Base-by-base conservation (phyloP, 495 filamentous ascomycete genomes). In the Podospora australis region DNA sequence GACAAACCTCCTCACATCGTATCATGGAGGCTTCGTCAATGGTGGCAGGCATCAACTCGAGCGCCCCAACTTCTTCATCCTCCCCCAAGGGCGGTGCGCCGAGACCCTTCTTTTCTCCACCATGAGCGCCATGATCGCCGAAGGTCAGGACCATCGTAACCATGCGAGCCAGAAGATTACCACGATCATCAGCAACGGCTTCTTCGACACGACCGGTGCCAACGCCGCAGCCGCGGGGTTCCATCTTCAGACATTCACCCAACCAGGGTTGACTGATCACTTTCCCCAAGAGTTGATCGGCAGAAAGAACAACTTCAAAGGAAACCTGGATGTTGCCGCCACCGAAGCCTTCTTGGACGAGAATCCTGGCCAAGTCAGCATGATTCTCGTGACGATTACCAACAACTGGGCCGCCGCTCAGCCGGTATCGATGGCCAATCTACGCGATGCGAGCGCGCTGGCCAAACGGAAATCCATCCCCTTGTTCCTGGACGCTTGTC, bases 21-120 rank as follows among this genome's bases (percentile, higher is more conserved):
- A 10, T 11, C 22, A 43, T 5, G 21, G 23, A 5, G 40, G 40
- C 13, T 43, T 43, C 22, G 40, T 43, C 10, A 43, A 43, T 43
- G 40, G 40, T n/a, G 40, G 40, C 21, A 8, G 40, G 10, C 10
- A 43, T 17, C 40, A 43, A 23, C 40, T 43, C 40, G 40, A 43
- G 23, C 40, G 11, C n/a, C 40, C 40, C 40, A 43, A 43, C 22
- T 43, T 43, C 23, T 43, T 43, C 23, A 43, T 43, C n/a, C 40
- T 43, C 11, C 40, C 40, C 4, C 40, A 43, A 13, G 40, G 40
- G 19, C 40, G 40, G n/a, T 43, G 40, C 13, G 40, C 40, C 13
- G 40, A 43, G 23, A 25, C 40, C 9, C 23, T 43, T 4, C 40
- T 43, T 13, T 43, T 43, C n/a, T 43, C 40, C 22, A 43, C 22